Percentiles rank a stretch among this genome's conserved stretches.
Conservation (phyloP, 495 filamentous ascomycete species). For the Rhypophila decipiens region DNA sequence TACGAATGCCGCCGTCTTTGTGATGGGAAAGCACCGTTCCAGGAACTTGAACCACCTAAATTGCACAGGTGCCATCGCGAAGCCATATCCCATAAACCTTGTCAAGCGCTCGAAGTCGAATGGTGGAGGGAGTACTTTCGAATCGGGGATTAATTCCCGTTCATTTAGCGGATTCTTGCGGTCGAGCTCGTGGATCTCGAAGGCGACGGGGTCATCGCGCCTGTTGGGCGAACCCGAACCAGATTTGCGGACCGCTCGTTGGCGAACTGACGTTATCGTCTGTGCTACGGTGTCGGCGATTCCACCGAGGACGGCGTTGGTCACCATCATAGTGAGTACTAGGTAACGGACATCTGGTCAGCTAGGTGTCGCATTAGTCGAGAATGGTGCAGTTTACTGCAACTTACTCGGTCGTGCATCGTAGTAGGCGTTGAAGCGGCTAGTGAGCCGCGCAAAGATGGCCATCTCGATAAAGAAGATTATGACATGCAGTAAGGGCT, state of each 20-base stretch:
- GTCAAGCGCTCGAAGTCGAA: constrained; percentile 95
- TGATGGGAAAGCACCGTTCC: constrained; percentile 75
- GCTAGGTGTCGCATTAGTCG: not conserved
- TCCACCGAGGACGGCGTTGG: constrained; percentile 88
- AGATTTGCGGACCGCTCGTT: constrained; percentile 57
- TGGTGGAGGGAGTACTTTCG: constrained; percentile 57
- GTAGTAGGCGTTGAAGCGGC: constrained; percentile 93
- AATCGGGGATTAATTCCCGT: constrained; percentile 63
- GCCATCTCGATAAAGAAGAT: constrained; percentile 86
- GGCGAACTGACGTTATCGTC: constrained; percentile 74
- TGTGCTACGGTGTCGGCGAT: constrained; percentile 87
- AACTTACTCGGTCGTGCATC: constrained; percentile 76
- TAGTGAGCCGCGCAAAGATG: constrained; percentile 68
- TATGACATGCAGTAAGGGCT: constrained; percentile 84
- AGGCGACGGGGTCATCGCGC: constrained; percentile 67
- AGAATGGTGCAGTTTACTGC: constrained; percentile 14
- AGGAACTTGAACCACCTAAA: constrained; percentile 95
- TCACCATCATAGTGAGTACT: constrained; percentile 98
- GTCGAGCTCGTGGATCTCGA: constrained; percentile 86
- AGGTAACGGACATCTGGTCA: constrained; percentile 6
- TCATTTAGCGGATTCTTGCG: constrained; percentile 66
- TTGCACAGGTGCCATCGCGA: constrained; percentile 92
- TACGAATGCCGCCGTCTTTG: constrained; percentile 62
- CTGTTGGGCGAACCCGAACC: constrained; percentile 23
- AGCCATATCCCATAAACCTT: constrained; percentile 93